These are phyloP conservation scores for Aspergillus cavernicola DNA, from an alignment of 495 filamentous ascomycete genomes.

Conservation along the genomic window DNA sequence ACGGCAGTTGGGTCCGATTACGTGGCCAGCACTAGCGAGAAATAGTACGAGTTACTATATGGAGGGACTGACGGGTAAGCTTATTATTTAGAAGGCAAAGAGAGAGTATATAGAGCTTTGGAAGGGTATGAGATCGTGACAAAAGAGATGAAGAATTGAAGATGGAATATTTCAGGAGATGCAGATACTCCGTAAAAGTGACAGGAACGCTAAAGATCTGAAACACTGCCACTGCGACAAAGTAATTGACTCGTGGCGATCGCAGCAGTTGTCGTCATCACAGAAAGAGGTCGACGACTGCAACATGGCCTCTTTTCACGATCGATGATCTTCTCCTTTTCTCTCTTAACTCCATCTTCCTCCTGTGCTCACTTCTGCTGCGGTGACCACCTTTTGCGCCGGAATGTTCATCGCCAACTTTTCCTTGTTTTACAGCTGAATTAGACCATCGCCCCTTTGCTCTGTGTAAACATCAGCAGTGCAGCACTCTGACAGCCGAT, in stretches of 20 bases:
- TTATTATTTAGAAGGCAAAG: no score
- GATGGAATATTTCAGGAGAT: no score
- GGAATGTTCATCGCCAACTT: conserved; percentile 14
- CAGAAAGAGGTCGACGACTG: neutral
- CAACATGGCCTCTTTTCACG: conserved; percentile 13
- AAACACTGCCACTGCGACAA: neutral
- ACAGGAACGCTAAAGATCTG: neutral
- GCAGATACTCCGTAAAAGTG: neutral
- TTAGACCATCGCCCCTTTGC: conserved; percentile 1
- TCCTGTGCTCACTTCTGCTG: neutral
- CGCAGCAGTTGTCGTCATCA: conserved; percentile 11
- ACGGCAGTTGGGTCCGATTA: conserved; percentile 9
- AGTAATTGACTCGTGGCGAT: neutral
- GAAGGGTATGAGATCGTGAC: no score
- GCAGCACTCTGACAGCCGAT: neutral
- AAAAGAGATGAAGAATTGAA: no score
- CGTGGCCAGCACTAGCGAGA: conserved; percentile 1
- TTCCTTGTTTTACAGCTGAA: conserved; percentile 8
- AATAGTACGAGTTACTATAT: neutral
- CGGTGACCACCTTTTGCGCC: neutral
- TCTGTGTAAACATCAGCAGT: no score
- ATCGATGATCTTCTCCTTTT: conserved; percentile 9
- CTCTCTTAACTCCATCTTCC: neutral
- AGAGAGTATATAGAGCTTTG: no score
- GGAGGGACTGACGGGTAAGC: no score